Evolutionary conservation across 2,329 filamentous ascomycete genomes (phyloP), one percentile per base, ranked within the genome.

Genomic region (Aureobasidium lini): DNA sequence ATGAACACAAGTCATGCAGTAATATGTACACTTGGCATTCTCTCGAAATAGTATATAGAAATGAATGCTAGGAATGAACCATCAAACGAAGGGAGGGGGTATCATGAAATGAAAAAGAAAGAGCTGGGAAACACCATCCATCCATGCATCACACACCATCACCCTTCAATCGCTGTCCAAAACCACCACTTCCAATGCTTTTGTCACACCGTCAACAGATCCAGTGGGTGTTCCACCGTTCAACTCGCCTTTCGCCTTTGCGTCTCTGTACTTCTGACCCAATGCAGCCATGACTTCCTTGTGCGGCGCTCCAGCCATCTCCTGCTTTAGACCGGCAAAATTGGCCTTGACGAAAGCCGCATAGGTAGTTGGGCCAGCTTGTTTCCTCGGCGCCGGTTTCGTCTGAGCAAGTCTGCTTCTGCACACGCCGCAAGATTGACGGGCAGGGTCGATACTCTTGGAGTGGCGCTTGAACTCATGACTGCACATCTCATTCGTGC

Each of bases 391-490:
- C 40, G 81, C 81, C 0, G 93, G 93, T 71, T 89, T 91, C 8
- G 86, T 86, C 79, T 97, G 94, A 66, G 84, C 76, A 64, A 99
- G 73, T 53, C 72, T 68, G 0, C 73, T 71, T 68, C 85, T 87
- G 71, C 93, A 97, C n/a, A 71, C 76, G 1, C 90, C 90, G 71
- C 93, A 97, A 1, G 83, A 81, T 66, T 91, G 86, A 49, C 83
- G 81, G 32, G 70, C 69, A 0, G 87, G 80, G 70, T 96, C 85
- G 64, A 97, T 89, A 69, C 89, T 94, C 73, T 87, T 90, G 15
- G 87, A 91, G 72, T 97, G 93, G 4, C 93, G 80, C 68, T 91
- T 89, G 71, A 88, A 95, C 70, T 89, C 86, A 34, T 81, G 75
- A 0, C 77, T 81, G 69, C 94, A 97, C 15, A 56, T 28, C 13